These are phyloP conservation scores for Ananas comosus DNA, from an alignment of 176 grass and related monocot species.

Conservation along the genomic window DNA sequence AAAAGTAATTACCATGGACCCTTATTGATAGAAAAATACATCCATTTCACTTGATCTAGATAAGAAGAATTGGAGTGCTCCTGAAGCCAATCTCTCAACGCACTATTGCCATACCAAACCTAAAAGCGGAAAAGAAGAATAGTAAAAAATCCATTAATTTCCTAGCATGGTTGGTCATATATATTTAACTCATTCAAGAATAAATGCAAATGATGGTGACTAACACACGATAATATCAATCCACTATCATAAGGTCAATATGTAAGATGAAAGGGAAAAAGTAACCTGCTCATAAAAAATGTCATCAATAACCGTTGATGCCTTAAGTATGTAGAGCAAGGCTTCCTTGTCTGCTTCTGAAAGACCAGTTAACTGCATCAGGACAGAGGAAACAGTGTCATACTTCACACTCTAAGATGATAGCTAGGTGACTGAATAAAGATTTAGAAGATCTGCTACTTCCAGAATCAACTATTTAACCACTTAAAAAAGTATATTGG, in stretches of 20 bases:
- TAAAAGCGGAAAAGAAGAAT: constrained; percentile 28
- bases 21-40: constrained; percentile 91
- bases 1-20: constrained; percentile 75
- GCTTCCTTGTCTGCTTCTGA: constrained; percentile 79
- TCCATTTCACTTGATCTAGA: constrained; percentile 71
- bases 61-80: constrained; percentile 45
- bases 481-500: not conserved
- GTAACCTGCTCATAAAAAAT: constrained; percentile 81
- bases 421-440: not conserved
- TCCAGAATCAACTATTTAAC: not conserved
- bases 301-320: constrained; percentile 80
- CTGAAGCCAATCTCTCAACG: constrained; percentile 77
- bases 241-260: not conserved
- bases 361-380: constrained; percentile 55
- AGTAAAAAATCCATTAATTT: constrained; percentile 17
- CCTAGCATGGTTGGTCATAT: no score
- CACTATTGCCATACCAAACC: constrained; percentile 64
- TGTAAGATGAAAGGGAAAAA: constrained; percentile 1
- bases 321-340: constrained; percentile 62
- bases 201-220: no score
- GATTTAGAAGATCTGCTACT: not conserved
- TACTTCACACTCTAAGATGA: not conserved
- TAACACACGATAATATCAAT: not conserved
- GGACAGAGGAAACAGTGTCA: not conserved
- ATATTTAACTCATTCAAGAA: no score